These are phyloP conservation scores for Ocimum tenuiflorum DNA, from an alignment of 257 asterid genomes.

Conservation along the genomic window DNA sequence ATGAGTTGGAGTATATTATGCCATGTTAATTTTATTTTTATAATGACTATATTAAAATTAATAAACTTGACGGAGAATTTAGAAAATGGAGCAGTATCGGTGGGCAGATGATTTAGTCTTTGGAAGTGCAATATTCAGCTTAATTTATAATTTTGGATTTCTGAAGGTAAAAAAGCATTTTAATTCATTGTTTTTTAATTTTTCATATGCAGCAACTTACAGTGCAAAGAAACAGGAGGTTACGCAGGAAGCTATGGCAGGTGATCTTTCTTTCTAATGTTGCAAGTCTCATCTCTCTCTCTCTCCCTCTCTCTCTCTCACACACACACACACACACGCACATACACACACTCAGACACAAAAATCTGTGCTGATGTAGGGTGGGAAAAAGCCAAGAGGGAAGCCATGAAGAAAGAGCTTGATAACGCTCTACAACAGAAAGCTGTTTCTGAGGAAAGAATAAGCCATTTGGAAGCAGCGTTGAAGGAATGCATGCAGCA, in stretches of 20 bases:
- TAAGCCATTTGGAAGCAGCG: slow-evolving; percentile 61
- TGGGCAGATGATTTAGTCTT: too few relatives aligned
- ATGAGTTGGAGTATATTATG: too few relatives aligned
- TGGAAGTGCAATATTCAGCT: too few relatives aligned
- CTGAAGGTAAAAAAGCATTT: neutral
- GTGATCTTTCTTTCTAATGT: slow-evolving; percentile 26
- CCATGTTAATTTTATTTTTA: too few relatives aligned
- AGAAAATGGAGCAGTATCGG: too few relatives aligned
- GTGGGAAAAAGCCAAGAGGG: slow-evolving; percentile 71
- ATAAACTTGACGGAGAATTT: too few relatives aligned
- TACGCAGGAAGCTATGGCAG: slow-evolving; percentile 79
- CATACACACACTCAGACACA: too few relatives aligned
- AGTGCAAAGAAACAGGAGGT: slow-evolving; percentile 45
- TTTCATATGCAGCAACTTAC: slow-evolving; percentile 31
- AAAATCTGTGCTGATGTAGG: slow-evolving; percentile 31
- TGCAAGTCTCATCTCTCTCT: neutral
- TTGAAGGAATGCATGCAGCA: slow-evolving; percentile 82
- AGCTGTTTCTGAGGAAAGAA: slow-evolving; percentile 48
- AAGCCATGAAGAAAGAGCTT: slow-evolving; percentile 57
- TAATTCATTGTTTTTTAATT: slow-evolving; percentile 15
- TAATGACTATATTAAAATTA: too few relatives aligned
- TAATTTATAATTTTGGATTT: neutral
- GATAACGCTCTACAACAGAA: slow-evolving; percentile 47
- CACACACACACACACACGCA: neutral
- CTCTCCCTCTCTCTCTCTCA: neutral